Evolutionary conservation across 1,139 yeast species (phyloP), one percentile per base, ranked within the genome.

Genomic region (Zygoascus hellenicus): DNA sequence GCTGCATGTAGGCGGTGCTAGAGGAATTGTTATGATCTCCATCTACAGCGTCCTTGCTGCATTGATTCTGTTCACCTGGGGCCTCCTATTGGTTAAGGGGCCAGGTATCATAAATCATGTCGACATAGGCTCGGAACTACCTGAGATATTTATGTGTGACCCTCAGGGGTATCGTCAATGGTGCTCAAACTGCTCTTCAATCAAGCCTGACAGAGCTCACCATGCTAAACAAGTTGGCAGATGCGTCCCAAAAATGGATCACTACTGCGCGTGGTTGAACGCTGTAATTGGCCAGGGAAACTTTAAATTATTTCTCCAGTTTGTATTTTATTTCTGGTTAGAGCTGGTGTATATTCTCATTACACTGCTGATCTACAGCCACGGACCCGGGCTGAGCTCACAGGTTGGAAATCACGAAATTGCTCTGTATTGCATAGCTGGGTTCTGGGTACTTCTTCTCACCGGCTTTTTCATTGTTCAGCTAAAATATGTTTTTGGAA

Each of bases 181-280:
- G 62, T 86, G 97, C 62, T 72, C 76, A 32, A 79, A 79, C 51
- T 92, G 98, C 65, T 65, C 73, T 43, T 78, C 75, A 7, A 80
- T 92, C 80, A 92, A 92, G 62, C 97, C 97, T 0, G 96, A 88
- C 60, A 70, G 97, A 47, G 62, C 71, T 28, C 98, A 92, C 60
- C 98, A 92, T 62, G 87, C 97, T 51, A 81, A 65, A 0, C 68
- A 77, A 19, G 80, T 94, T 54, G 75, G 79, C 9, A 68, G 66
- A 46, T 92, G 98, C 65, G 75, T 86, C 1, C 70, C 92, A 3
- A 58, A 58, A 37, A 69, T 70, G 72, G 74, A 70, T 66, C 98
- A 92, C 61, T 95, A 86, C 66, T 92, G 98, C 62, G 95, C 95
- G 0, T 90, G 97, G 97, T 83, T 92, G 54, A 81, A 92, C 9